Percentiles rank a stretch among this genome's conserved stretches.
phyloP scores from a whole-genome alignment of 2,329 filamentous ascomycete species.

The Colletotrichum kahawae region DNA sequence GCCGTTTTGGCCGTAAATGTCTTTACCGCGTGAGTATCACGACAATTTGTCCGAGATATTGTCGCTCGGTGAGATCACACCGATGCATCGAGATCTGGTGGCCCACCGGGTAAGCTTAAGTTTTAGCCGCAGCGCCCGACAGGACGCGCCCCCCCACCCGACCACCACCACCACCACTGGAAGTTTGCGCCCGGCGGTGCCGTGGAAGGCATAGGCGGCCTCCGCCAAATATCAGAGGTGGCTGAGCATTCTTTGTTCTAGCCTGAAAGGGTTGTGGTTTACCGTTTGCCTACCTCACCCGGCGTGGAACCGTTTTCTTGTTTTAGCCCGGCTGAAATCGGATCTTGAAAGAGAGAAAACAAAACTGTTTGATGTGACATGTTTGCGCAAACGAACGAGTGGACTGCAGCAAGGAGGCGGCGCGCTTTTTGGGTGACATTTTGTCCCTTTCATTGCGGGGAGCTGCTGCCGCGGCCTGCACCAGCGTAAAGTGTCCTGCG shows the following conservation, averaged over 20 bases:
- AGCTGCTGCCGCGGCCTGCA: background rate
- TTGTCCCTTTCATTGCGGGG: background rate
- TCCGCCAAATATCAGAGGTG: background rate
- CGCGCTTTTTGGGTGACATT: background rate
- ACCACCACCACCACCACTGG: background rate
- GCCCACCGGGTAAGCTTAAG: constrained; percentile 21
- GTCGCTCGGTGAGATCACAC: background rate
- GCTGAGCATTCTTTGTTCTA: background rate
- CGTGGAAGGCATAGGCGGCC: background rate
- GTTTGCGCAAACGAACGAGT: background rate
- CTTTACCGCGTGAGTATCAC: background rate
- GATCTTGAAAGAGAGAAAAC: background rate
- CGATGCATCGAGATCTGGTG: background rate
- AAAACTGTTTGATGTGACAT: background rate
- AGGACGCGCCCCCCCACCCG: background rate
- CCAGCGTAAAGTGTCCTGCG: background rate
- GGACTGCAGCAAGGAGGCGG: background rate
- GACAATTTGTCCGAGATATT: background rate
- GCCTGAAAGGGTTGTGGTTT: background rate
- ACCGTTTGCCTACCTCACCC: background rate
- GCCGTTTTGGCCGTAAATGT: background rate
- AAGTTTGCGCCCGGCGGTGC: constrained; percentile 11
- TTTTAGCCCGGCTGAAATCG: background rate
- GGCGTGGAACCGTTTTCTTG: background rate
- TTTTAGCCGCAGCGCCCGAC: constrained; percentile 3